Percentiles rank a stretch among this genome's conserved stretches.
phyloP scores from a whole-genome alignment of 208 protist species.

The Endotrypanum monterogeii region DNA sequence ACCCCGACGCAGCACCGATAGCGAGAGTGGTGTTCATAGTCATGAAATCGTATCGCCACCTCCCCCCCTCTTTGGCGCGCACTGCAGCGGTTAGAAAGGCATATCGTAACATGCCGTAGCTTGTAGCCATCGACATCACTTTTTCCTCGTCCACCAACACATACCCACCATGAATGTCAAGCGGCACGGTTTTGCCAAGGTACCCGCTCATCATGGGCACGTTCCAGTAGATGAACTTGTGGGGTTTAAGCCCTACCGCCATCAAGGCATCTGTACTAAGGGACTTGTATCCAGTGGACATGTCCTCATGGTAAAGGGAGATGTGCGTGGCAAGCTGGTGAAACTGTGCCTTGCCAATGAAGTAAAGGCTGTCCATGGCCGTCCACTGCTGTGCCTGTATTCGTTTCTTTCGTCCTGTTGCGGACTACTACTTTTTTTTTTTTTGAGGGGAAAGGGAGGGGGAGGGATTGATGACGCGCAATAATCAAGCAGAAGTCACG shows the following conservation, averaged over 20 bases:
- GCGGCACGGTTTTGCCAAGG: constrained; percentile 64
- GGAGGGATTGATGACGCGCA: neutral
- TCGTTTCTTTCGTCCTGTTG: neutral
- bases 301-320: constrained; percentile 75
- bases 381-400: neutral
- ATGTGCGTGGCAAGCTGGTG: constrained; percentile 83
- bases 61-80: constrained; percentile 65
- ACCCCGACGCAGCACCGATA: constrained; percentile 46
- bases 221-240: constrained; percentile 66
- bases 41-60: constrained; percentile 83
- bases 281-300: constrained; percentile 45
- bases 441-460: neutral
- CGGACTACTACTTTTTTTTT: neutral
- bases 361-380: constrained; percentile 76
- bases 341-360: constrained; percentile 73
- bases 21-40: constrained; percentile 80
- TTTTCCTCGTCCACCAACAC: constrained; percentile 76
- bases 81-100: constrained; percentile 62
- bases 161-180: constrained; percentile 78
- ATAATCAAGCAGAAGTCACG: neutral
- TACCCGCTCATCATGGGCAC: constrained; percentile 73
- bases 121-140: constrained; percentile 45
- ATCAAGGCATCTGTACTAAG: constrained; percentile 50
- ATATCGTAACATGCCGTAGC: constrained; percentile 79
- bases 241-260: constrained; percentile 42